Evolutionary conservation across 2,329 filamentous ascomycete genomes (phyloP).

Genomic region (Verticillium zaregamsianum): DNA sequence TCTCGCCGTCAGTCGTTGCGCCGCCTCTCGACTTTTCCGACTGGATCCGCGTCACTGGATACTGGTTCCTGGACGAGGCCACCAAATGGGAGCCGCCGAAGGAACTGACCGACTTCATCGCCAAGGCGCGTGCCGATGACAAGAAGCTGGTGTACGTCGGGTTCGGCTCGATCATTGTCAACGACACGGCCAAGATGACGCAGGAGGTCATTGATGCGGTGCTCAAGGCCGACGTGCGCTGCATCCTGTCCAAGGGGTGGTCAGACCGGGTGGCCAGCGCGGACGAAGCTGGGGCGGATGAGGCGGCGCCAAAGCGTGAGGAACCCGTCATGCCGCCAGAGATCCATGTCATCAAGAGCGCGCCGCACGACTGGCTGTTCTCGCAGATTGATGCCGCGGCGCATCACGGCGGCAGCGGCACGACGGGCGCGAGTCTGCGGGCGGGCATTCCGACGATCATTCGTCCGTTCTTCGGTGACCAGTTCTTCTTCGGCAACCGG

Average conservation of each 20-base stretch:
- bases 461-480: conserved; percentile 95
- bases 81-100: conserved; percentile 65
- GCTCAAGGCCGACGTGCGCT: conserved; percentile 84
- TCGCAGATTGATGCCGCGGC: conserved; percentile 87
- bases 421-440: conserved; percentile 86
- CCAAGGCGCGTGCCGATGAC: conserved; percentile 70
- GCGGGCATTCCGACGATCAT: conserved; percentile 92
- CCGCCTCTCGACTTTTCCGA: conserved; percentile 94
- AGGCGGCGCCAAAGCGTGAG: conserved; percentile 46
- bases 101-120: conserved; percentile 77
- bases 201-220: conserved; percentile 92
- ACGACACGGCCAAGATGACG: conserved; percentile 83
- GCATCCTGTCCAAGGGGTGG: conserved; percentile 95
- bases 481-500: conserved; percentile 89
- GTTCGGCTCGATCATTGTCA: conserved; percentile 93
- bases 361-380: conserved; percentile 97
- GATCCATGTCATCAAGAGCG: conserved; percentile 83
- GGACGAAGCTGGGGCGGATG: conserved; percentile 30
- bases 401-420: conserved; percentile 92
- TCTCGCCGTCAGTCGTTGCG: conserved; percentile 88
- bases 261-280: conserved; percentile 63
- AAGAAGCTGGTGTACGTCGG: conserved; percentile 97
- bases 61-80: conserved; percentile 92
- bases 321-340: conserved; percentile 68
- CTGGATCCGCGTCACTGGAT: conserved; percentile 95